Conservation (phyloP, 805 yeast genomes). For the Saccharomycopsis sp. region DNA sequence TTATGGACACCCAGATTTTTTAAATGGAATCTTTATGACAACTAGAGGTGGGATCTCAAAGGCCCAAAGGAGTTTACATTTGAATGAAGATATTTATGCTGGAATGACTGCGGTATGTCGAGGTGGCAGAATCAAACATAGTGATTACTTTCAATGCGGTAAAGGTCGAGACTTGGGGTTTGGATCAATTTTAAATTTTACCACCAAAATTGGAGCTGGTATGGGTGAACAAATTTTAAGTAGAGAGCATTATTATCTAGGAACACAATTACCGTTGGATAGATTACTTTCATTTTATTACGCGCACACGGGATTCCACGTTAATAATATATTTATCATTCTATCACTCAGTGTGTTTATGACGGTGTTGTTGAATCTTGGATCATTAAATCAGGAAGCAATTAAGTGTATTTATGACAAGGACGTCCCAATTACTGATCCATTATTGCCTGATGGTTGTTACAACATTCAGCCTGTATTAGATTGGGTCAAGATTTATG, state of each 20-base stretch:
- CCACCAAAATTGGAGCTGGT: conserved; percentile 87
- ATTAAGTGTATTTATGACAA: conserved; percentile 61
- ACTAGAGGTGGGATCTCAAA: conserved; percentile 87
- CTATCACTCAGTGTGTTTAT: conserved; percentile 67
- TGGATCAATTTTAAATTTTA: conserved; percentile 78
- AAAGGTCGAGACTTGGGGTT: conserved; percentile 87
- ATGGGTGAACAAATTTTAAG: conserved; percentile 89
- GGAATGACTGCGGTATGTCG: conserved; percentile 79
- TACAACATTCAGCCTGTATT: conserved; percentile 66
- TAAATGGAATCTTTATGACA: conserved; percentile 68
- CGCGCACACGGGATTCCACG: conserved; percentile 84
- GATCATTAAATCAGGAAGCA: conserved; percentile 66
- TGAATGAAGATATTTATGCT: conserved; percentile 84
- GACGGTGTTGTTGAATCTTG: conserved; percentile 63
- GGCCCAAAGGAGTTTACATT: conserved; percentile 79
- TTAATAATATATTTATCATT: conserved; percentile 73
- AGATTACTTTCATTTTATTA: conserved; percentile 77
- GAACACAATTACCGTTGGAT: conserved; percentile 74
- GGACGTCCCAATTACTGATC: conserved; percentile 61
- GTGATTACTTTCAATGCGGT: conserved; percentile 87
- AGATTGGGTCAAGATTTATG: conserved; percentile 78
- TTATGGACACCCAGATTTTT: conserved; percentile 85
- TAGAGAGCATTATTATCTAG: conserved; percentile 75
- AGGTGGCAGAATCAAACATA: conserved; percentile 84
- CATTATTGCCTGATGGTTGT: conserved; percentile 59